Percentiles rank a stretch among this genome's conserved stretches.
Evolutionary conservation across 805 yeast genomes (phyloP).

Genomic region (Metschnikowia amazonensis): DNA sequence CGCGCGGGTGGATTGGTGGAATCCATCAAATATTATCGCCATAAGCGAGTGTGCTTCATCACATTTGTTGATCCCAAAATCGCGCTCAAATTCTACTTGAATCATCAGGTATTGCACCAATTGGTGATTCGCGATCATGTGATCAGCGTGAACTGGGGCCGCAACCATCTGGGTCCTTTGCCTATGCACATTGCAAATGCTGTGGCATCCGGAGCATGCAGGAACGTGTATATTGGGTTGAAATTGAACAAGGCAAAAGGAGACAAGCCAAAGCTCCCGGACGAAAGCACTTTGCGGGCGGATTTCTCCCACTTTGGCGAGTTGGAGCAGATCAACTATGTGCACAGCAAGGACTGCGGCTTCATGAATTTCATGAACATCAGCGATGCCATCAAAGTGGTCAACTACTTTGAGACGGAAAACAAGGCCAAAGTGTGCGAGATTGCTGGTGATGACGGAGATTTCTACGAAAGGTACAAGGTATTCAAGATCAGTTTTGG

Average conservation of each 20-base stretch:
- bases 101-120: conserved; percentile 53
- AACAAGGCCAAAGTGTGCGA: conserved; percentile 32
- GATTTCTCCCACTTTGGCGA: conserved; percentile 68
- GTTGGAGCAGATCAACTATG: conserved; percentile 71
- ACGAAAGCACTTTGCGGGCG: conserved; percentile 46
- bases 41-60: conserved; percentile 60
- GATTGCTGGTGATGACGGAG: conserved; percentile 33
- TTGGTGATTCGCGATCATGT: conserved; percentile 59
- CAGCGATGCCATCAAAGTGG: conserved; percentile 57
- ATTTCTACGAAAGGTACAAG: conserved; percentile 43
- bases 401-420: conserved; percentile 49
- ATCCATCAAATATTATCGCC: conserved; percentile 47
- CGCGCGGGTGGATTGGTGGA: conserved; percentile 75
- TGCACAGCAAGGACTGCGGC: conserved; percentile 67
- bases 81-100: conserved; percentile 64
- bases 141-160: conserved; percentile 68
- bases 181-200: conserved; percentile 54
- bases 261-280: conserved; percentile 25
- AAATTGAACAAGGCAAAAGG: conserved; percentile 23
- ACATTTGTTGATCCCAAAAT: conserved; percentile 63
- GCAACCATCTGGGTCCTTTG: conserved; percentile 62
- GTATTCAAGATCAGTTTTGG: conserved; percentile 64
- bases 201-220: conserved; percentile 68
- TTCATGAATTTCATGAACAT: conserved; percentile 70
- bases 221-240: conserved; percentile 72